Percentiles rank a stretch among this genome's conserved stretches.
phyloP scores from a whole-genome alignment of 2,329 filamentous ascomycete genomes.

The Paraphaeosphaeria minitans region DNA sequence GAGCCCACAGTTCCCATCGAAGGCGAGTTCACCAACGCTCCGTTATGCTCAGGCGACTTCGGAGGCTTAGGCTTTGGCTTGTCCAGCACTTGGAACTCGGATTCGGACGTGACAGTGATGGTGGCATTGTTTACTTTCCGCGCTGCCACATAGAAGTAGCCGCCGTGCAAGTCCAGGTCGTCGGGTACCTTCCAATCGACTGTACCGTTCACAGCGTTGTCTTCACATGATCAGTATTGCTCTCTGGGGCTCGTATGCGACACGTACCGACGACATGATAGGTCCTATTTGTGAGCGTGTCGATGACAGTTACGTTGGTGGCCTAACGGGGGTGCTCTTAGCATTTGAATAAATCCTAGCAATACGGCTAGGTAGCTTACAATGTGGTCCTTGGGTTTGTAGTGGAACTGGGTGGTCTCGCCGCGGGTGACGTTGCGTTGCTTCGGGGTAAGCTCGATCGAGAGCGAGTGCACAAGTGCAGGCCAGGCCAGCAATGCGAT shows the following conservation, averaged over 20 bases:
- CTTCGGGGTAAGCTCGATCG: not conserved
- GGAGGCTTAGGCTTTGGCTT: conserved; percentile 4
- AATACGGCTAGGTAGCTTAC: too few relatives aligned
- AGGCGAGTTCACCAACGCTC: too few relatives aligned
- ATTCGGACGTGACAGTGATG: not conserved
- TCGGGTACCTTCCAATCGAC: not conserved
- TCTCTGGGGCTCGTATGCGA: not conserved
- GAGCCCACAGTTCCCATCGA: not conserved
- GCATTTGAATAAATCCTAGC: too few relatives aligned
- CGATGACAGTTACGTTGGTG: not conserved
- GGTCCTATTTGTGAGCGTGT: not conserved
- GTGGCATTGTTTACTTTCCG: conserved; percentile 4
- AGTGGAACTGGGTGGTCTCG: not conserved
- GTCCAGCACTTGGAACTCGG: conserved; percentile 3
- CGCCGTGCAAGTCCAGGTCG: conserved; percentile 2
- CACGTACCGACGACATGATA: not conserved
- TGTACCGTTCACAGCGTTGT: not conserved
- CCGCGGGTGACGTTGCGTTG: conserved; percentile 1
- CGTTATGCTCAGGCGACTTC: not conserved
- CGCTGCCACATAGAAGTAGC: conserved; percentile 1
- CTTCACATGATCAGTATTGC: not conserved
- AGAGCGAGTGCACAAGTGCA: not conserved
- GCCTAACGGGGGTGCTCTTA: not conserved
- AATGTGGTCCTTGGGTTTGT: not conserved
- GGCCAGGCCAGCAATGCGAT: not conserved